Evolutionary conservation across 768 basidiomycete species (phyloP).

Genomic region (Mrakia hoshinonis): DNA sequence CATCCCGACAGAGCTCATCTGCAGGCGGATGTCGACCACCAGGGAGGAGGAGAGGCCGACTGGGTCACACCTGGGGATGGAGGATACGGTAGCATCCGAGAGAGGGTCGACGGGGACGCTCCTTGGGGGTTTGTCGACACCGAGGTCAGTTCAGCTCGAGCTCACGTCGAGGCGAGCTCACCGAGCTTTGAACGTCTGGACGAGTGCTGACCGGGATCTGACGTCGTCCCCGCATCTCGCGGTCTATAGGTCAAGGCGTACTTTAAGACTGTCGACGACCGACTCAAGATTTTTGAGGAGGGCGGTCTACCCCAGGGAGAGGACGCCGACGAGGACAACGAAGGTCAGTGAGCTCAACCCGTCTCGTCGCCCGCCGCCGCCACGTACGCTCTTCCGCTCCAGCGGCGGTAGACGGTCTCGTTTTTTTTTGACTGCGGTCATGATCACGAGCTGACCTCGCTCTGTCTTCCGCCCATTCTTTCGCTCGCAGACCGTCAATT

Average conservation of each 20-base stretch:
- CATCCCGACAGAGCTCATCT: constrained; percentile 7
- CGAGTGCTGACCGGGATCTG: not conserved
- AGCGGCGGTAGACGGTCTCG: not conserved
- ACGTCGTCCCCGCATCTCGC: not conserved
- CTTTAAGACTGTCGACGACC: constrained; percentile 77
- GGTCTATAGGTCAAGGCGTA: constrained; percentile 62
- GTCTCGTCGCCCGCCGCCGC: not conserved
- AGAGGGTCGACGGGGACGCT: constrained; percentile 47
- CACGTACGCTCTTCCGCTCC: not conserved
- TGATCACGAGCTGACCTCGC: not conserved
- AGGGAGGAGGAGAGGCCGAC: constrained; percentile 8
- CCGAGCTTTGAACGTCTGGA: not conserved
- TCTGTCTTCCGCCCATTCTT: not conserved
- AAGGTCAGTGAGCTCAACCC: constrained; percentile 33
- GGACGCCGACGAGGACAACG: constrained; percentile 44
- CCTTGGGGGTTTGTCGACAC: constrained; percentile 84
- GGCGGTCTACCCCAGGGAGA: constrained; percentile 34
- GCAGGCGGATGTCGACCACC: not conserved
- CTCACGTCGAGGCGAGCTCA: not conserved
- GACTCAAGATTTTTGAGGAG: constrained; percentile 79
- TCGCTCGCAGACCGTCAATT: constrained; percentile 54
- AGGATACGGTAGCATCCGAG: constrained; percentile 26
- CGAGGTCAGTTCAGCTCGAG: constrained; percentile 43
- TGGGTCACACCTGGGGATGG: constrained; percentile 29
- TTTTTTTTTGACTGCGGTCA: constrained; percentile 21